Conservation (phyloP, 305 asterid species). For the Plantago coronopus region DNA sequence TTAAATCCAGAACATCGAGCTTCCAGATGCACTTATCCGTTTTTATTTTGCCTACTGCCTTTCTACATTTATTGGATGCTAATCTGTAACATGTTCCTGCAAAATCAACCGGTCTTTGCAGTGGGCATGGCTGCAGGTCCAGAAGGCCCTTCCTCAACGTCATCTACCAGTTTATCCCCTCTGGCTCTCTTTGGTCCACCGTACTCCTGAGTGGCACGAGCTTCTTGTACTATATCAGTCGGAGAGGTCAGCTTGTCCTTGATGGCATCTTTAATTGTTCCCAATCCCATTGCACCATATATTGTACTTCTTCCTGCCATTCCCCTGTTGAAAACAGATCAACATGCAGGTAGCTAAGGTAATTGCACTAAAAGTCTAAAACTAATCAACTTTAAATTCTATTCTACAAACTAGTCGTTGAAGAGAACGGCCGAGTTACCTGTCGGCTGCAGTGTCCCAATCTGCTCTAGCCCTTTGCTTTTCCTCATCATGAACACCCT, state of each 20-base stretch:
- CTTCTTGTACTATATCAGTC: constrained; percentile 24
- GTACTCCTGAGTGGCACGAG: constrained; percentile 22
- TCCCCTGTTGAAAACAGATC: constrained; percentile 28
- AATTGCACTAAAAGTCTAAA: too few relatives aligned
- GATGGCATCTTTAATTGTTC: constrained; percentile 25
- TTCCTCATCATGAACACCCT: constrained; percentile 27
- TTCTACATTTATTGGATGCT: background rate
- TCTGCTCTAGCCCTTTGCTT: constrained; percentile 34
- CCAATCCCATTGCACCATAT: constrained; percentile 30
- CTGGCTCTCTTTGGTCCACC: constrained; percentile 26
- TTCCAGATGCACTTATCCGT: too few relatives aligned
- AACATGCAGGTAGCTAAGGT: too few relatives aligned
- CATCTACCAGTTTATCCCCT: constrained; percentile 22
- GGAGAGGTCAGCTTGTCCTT: constrained; percentile 40
- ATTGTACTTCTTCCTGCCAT: constrained; percentile 30
- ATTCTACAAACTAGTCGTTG: too few relatives aligned
- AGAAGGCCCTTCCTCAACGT: constrained; percentile 9
- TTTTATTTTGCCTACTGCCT: background rate
- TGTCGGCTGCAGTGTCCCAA: constrained; percentile 33
- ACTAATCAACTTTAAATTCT: too few relatives aligned
- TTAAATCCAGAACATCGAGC: too few relatives aligned
- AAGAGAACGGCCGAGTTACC: constrained; percentile 22
- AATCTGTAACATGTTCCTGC: background rate
- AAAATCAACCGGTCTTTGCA: background rate
- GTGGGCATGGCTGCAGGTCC: constrained; percentile 10